A percentile compares a stretch with the other conserved stretches of the same genome.
phyloP scores from a whole-genome alignment of 2,329 filamentous ascomycete genomes.

The Fusarium sulawesiense region DNA sequence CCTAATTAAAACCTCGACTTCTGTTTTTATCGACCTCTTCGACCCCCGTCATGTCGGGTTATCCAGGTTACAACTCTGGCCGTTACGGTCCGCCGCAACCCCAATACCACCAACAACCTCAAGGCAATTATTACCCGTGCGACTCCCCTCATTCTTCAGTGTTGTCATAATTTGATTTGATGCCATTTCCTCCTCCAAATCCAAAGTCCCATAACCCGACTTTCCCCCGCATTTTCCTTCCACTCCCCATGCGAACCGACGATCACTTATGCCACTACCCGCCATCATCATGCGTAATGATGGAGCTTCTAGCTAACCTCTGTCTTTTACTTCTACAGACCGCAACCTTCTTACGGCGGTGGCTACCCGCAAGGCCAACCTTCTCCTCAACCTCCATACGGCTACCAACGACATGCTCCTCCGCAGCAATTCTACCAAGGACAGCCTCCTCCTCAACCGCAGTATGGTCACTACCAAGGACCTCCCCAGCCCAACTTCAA shows the following conservation, averaged over 20 bases:
- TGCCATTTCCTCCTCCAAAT: slow-evolving; percentile 30
- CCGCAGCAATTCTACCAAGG: slow-evolving; percentile 57
- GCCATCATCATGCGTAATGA: slow-evolving; percentile 4
- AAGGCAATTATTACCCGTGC: slow-evolving; percentile 64
- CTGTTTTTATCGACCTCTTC: neutral
- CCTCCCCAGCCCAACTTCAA: slow-evolving; percentile 60
- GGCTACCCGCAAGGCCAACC: slow-evolving; percentile 59
- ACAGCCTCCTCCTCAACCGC: slow-evolving; percentile 52
- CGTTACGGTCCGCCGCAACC: slow-evolving; percentile 53
- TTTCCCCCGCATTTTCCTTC: slow-evolving; percentile 20
- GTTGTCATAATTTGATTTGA: slow-evolving; percentile 16
- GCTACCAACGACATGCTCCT: slow-evolving; percentile 55
- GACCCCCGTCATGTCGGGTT: slow-evolving; percentile 67
- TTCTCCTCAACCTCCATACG: slow-evolving; percentile 62
- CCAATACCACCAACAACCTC: slow-evolving; percentile 46
- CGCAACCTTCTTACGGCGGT: slow-evolving; percentile 60
- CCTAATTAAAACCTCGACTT: neutral
- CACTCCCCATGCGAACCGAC: slow-evolving; percentile 10
- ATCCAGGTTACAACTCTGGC: slow-evolving; percentile 66
- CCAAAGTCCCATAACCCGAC: neutral
- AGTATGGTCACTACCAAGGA: slow-evolving; percentile 47
- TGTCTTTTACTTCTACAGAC: slow-evolving; percentile 47
- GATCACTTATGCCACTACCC: slow-evolving; percentile 18
- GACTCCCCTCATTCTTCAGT: slow-evolving; percentile 42
- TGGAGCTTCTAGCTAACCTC: slow-evolving; percentile 36